Base-by-base conservation (phyloP, 2,329 filamentous ascomycete genomes). In the Trichoderma sp. region DNA sequence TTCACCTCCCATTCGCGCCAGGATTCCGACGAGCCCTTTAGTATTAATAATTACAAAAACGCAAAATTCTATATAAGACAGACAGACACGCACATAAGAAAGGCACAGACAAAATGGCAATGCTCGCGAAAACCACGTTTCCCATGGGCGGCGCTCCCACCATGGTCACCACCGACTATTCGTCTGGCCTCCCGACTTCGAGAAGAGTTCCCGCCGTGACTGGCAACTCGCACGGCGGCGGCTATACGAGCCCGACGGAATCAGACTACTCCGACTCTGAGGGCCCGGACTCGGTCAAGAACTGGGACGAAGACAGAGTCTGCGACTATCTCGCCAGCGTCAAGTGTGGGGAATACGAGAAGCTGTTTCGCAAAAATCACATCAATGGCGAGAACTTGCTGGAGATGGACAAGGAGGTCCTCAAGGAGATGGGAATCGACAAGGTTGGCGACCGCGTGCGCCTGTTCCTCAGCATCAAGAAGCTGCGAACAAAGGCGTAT, bases 371-470 rank as follows among this genome's bases (percentile, higher is more conserved):
- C 81, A 90, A 90, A 77, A 97, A 99, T 79, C 93, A 98, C 80
- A 97, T 99, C 83, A 99, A 96, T 77, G 96, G 96, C 75, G 94
- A 97, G 82, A 97, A 97, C 77, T 84, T 99, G 55, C 86, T 99
- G 74, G 96, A 99, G 81, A 95, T 97, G 85, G 96, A 99, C 80
- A 96, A 97, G 83, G 91, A 94, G 68, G 93, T 97, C 51, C 85
- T 99, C 72, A 96, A 97, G 80, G 96, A 99, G 79, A 97, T 99
- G 89, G 96, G 96, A 54, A 95, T 99, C 74, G 96, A 97, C 74
- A 99, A 98, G 81, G 92, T 99, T 72, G 96, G 96, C 72, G 96
- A 99, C 79, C 90, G 96, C 66, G 95, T 99, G 43, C 92, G 95
- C 71, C 90, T 99, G 70, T 94, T 93, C 75, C 86, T 94, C 71